These are phyloP conservation scores for Pleurotus djamor DNA, from an alignment of 768 basidiomycete genomes.

Conservation along the genomic window DNA sequence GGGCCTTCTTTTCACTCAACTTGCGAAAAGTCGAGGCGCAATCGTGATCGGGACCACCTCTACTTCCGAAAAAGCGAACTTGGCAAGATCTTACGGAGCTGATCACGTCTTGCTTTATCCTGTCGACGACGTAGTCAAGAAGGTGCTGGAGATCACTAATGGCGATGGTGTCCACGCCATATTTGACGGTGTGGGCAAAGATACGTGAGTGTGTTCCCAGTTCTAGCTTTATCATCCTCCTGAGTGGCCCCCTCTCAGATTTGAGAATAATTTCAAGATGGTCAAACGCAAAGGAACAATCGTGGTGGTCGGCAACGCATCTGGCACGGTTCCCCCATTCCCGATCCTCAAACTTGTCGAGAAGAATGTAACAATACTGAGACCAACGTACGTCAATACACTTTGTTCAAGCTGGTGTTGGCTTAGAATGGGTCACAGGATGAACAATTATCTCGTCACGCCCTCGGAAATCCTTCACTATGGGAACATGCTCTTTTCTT, in stretches of 20 bases:
- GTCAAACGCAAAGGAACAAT: conserved; percentile 86
- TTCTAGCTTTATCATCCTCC: background rate
- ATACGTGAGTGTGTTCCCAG: conserved; percentile 59
- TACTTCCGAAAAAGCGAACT: conserved; percentile 74
- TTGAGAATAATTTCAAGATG: conserved; percentile 79
- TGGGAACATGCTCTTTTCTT: conserved; percentile 56
- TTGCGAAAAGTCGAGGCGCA: conserved; percentile 73
- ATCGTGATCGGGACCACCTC: conserved; percentile 94
- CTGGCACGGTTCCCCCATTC: conserved; percentile 79
- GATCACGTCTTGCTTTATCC: conserved; percentile 86
- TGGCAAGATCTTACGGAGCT: conserved; percentile 79
- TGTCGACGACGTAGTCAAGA: conserved; percentile 68
- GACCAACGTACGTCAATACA: conserved; percentile 60
- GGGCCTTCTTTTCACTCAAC: conserved; percentile 66
- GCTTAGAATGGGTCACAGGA: conserved; percentile 31
- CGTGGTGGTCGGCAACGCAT: conserved; percentile 90
- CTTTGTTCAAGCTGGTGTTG: background rate
- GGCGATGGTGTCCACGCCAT: conserved; percentile 84
- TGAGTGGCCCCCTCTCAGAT: conserved; percentile 33
- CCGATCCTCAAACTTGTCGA: conserved; percentile 66
- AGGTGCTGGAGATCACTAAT: conserved; percentile 72
- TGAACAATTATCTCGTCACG: conserved; percentile 72
- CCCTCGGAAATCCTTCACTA: conserved; percentile 73
- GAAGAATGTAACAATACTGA: conserved; percentile 79
- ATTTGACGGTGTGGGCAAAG: conserved; percentile 96